phyloP scores from a whole-genome alignment of 768 basidiomycete genomes.

The Filobasidium floriforme region DNA sequence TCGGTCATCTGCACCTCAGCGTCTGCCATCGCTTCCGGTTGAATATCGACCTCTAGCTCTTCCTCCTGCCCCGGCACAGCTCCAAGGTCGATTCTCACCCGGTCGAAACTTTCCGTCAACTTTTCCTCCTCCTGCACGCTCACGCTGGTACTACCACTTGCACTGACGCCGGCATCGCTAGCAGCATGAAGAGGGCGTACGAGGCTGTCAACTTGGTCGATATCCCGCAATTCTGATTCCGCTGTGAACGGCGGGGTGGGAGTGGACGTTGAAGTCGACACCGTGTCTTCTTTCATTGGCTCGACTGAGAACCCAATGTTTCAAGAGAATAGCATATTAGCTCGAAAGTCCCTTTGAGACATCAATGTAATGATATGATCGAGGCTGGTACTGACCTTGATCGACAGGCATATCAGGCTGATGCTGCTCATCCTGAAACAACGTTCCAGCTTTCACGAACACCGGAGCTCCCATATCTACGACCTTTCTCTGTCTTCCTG shows the following conservation, averaged over 20 bases:
- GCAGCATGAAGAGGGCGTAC: neutral
- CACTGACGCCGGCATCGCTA: too few species aligned
- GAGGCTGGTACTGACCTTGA: neutral
- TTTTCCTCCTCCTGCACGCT: neutral
- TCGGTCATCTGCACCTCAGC: conserved; percentile 2
- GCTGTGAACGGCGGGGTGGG: neutral
- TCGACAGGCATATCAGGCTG: conserved; percentile 9
- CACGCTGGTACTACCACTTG: neutral
- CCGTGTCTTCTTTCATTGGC: conserved; percentile 24
- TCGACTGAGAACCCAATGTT: neutral
- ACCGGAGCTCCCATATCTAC: conserved; percentile 26
- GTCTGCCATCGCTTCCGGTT: too few species aligned
- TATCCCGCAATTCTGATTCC: neutral
- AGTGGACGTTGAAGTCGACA: neutral
- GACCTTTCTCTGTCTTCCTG: neutral
- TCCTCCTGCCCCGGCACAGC: neutral
- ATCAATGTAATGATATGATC: neutral
- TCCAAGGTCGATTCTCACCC: neutral
- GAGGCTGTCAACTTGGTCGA: neutral
- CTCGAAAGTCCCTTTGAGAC: too few species aligned
- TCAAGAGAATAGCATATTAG: too few species aligned
- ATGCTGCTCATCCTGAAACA: conserved; percentile 38
- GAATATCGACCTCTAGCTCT: neutral
- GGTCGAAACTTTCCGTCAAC: neutral
- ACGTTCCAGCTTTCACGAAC: conserved; percentile 42